phyloP scores from a whole-genome alignment of 495 filamentous ascomycete species.

The Penicillium longicatenatum region DNA sequence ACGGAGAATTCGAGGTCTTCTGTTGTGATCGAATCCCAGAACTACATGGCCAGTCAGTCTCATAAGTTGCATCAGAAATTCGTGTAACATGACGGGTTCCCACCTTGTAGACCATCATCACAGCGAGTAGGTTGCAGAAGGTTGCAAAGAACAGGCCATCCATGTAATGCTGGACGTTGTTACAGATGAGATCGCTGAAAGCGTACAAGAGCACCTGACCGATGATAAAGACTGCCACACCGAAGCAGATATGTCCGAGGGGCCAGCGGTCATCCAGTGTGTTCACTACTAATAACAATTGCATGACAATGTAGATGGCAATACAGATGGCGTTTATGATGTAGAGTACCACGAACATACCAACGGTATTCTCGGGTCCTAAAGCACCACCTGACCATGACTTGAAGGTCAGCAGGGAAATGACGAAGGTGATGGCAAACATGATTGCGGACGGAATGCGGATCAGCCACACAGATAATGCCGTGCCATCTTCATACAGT shows the following conservation, averaged over 20 bases:
- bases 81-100: constrained; percentile 18
- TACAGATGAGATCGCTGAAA: constrained; percentile 83
- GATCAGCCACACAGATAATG: constrained; percentile 90
- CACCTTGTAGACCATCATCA: constrained; percentile 99
- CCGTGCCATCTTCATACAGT: constrained; percentile 97
- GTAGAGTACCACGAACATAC: constrained; percentile 91
- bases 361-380: constrained; percentile 79
- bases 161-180: constrained; percentile 84
- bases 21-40: constrained; percentile 99
- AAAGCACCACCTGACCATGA: constrained; percentile 86
- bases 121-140: constrained; percentile 87
- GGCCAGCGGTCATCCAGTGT: constrained; percentile 97
- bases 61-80: not conserved
- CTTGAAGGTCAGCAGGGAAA: constrained; percentile 92
- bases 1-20: constrained; percentile 99
- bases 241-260: constrained; percentile 89
- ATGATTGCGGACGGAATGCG: constrained; percentile 74
- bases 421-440: constrained; percentile 84
- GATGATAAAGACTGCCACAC: constrained; percentile 85
- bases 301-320: constrained; percentile 82
- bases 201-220: constrained; percentile 94
- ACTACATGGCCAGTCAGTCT: constrained; percentile 52
- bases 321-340: constrained; percentile 86
- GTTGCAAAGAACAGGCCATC: constrained; percentile 96
- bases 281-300: constrained; percentile 82